Base-by-base conservation (phyloP, 768 basidiomycete genomes). In the Lactifluus pinguis region DNA sequence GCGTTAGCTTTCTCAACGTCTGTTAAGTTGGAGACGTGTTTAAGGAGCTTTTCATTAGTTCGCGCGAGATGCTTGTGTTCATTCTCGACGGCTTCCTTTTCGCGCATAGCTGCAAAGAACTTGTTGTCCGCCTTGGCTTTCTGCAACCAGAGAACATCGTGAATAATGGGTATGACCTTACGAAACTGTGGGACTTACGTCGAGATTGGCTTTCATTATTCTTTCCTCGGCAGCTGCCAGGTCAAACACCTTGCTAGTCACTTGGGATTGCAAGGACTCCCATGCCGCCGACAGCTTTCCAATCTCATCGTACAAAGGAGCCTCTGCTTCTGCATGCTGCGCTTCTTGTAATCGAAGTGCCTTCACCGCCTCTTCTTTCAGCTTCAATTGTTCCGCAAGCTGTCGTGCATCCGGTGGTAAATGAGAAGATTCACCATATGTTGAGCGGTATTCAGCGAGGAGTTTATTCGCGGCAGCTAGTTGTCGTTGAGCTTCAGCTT, bases 41-140 rank as follows among this genome's bases (percentile, higher is more conserved):
- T 81, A 30, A 76, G 73, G 65, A 86, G 83, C 56, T 83, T 83
- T 65, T 86, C 83, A 15, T 80, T 70, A 34, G 75, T 78, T 52
- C 85, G 79, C 17, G 75, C 69, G 38, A 85, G 72, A 36, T 76
- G 81, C 72, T 91, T 91, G 49, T 85, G 80, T 69, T 93, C 90
- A 1, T 76, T 76, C 36, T 93, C 90, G 3, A 86, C 73, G 17
- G 89, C 85, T 61, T 97, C 93, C 73, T 89, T 93, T 59, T 87
- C 85, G 34, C 93, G 85, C 86, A 95, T 90, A 2, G 86, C 86
- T 17, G 89, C 82, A 69, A 85, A 98, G 70, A 84, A 98, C 72
- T 95, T 98, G 76, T 94, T 95, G 61, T 98, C 95, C 15, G 89
- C 85, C 74, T 95, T 98, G 9, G 92, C 90, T 86, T 91, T 92